Conservation (phyloP, 2,329 filamentous ascomycete species). For the Hysterium pulicare region DNA sequence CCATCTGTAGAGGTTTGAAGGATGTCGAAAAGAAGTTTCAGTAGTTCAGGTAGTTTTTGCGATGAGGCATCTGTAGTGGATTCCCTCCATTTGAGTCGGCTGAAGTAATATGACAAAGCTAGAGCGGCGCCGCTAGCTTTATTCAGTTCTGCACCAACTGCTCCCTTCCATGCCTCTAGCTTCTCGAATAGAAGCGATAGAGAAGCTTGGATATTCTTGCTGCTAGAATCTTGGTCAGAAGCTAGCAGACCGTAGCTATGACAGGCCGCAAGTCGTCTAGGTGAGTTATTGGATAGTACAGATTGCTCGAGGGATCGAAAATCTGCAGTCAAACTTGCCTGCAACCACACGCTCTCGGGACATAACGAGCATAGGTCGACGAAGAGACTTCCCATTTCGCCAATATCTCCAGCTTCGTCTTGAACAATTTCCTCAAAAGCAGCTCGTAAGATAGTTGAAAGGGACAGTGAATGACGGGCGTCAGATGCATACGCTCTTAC, state of each 20-base stretch:
- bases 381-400: conserved; percentile 48
- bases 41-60: conserved; percentile 37
- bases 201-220: conserved; percentile 41
- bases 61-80: conserved; percentile 21
- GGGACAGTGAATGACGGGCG: conserved; percentile 30
- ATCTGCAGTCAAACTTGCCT: conserved; percentile 29
- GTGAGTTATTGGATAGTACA: conserved; percentile 68
- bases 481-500: conserved; percentile 51
- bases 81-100: conserved; percentile 52
- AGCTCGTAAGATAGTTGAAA: conserved; percentile 42
- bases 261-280: conserved; percentile 64
- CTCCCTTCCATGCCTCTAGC: conserved; percentile 53
- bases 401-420: conserved; percentile 40
- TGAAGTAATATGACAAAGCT: conserved; percentile 56
- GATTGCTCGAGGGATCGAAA: conserved; percentile 54
- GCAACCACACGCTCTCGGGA: conserved; percentile 45
- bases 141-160: conserved; percentile 59
- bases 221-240: conserved; percentile 54
- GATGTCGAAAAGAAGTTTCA: conserved; percentile 48
- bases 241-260: conserved; percentile 73
- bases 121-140: conserved; percentile 60
- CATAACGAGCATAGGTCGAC: conserved; percentile 55
- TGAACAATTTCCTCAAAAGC: conserved; percentile 45
- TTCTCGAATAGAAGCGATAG: conserved; percentile 48
- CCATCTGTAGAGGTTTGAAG: conserved; percentile 54